phyloP scores from a whole-genome alignment of 2,329 filamentous ascomycete species.

The Microdochium trichocladiopsis region DNA sequence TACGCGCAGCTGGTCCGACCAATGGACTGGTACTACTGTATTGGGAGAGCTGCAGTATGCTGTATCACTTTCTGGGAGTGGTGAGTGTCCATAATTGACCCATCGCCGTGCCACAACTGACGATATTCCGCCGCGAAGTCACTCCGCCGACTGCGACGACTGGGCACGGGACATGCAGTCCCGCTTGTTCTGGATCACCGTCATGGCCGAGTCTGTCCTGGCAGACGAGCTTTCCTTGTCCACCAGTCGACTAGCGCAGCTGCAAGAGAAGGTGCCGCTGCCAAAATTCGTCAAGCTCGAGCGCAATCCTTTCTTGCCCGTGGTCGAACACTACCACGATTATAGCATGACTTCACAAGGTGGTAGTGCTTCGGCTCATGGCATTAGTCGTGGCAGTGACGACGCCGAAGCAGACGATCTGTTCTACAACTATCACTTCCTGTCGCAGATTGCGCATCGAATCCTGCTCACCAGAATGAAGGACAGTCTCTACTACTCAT shows the following conservation, averaged over 20 bases:
- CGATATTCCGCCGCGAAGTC: no score
- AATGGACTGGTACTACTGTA: constrained; percentile 45
- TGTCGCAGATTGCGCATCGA: constrained; percentile 47
- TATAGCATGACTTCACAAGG: constrained; percentile 30
- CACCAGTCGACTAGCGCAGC: constrained; percentile 38
- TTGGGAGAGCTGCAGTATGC: constrained; percentile 41
- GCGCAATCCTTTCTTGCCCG: constrained; percentile 1
- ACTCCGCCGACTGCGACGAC: constrained; percentile 34
- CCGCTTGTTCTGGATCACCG: constrained; percentile 45
- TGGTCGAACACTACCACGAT: constrained; percentile 5
- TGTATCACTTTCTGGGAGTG: constrained; percentile 39
- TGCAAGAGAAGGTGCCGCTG: constrained; percentile 43
- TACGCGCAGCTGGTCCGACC: constrained; percentile 44
- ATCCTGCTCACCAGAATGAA: constrained; percentile 47
- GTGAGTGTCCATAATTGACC: constrained; percentile 11
- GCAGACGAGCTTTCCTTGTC: constrained; percentile 46
- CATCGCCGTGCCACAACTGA: background rate
- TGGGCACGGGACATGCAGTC: constrained; percentile 51
- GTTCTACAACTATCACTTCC: constrained; percentile 49
- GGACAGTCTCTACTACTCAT: constrained; percentile 26
- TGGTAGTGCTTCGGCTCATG: constrained; percentile 15
- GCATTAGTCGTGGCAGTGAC: constrained; percentile 30
- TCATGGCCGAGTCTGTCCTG: constrained; percentile 49
- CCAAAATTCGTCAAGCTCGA: constrained; percentile 34
- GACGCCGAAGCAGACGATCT: constrained; percentile 29